Base-by-base conservation (phyloP, 225 moss, liverwort and hornwort genomes). In the Ulota crispa region DNA sequence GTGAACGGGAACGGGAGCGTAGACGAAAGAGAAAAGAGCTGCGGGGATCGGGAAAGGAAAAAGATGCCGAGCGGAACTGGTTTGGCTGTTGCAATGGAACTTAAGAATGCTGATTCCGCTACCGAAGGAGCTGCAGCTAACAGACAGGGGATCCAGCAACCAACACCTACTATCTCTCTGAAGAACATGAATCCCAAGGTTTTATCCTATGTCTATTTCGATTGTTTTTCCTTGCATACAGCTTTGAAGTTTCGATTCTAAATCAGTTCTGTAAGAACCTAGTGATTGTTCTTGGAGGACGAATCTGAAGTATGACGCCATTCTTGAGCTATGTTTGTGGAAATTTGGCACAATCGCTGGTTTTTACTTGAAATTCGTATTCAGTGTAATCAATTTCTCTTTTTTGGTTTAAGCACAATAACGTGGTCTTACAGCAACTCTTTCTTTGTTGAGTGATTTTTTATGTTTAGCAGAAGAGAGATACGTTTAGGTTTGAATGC, bases 171-270 rank as follows among this genome's bases (percentile, higher is more conserved):
- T 41, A 64, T 97, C 68, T 88, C 92, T 14, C 52, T 94, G 64
- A 73, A 91, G 76, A 84, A 61, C 71, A 89, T 97, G 41, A 97
- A 93, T 76, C 95, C 97, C 41, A 92, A 88, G 91, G 95, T 96
- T 76, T 5, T 61, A 70, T 80, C 64, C 64, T 86, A 64, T 57
- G 73, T 82, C 78, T 61, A 12, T 43, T 50, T 80, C 30, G 13
- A 41, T 30, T 14, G 23, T 45, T 64, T 60, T 42, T 80, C 56
- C 37, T 68, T 16, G 60, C 52, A 23, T 39, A 23, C 45, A 9
- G 14, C 64, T 75, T 53, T 30, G 47, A 16, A 37, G 21, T 80
- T 77, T 69, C 53, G 47, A 71, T 76, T 77, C 4, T 36, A 52
- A 56, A 11, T 2, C 20, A 45, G 2, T 4, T 55, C n/a, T 54